phyloP scores from a whole-genome alignment of 2,329 filamentous ascomycete species.

The Macrophomina pseudophaseolina region DNA sequence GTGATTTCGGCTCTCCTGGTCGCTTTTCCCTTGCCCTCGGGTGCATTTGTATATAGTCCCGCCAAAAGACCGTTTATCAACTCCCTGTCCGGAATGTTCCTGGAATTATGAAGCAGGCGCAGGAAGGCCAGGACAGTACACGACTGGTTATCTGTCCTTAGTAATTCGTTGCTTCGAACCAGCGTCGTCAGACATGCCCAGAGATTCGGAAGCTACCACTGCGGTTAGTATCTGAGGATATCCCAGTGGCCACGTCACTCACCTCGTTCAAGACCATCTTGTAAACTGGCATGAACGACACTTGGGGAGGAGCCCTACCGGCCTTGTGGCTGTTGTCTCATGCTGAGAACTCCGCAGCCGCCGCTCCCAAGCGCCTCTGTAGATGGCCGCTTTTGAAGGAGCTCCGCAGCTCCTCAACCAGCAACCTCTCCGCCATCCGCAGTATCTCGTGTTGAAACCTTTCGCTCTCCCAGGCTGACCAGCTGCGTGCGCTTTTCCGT shows the following conservation, averaged over 20 bases:
- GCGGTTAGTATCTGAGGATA: neutral
- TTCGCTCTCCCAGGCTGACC: neutral
- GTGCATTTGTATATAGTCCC: too few species aligned
- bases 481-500: neutral
- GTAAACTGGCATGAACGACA: neutral
- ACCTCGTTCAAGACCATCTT: neutral
- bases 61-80: neutral
- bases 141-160: neutral
- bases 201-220: neutral
- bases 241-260: neutral
- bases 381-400: neutral
- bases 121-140: neutral
- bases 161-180: neutral
- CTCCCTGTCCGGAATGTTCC: neutral
- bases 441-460: neutral
- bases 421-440: neutral
- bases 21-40: too few species aligned
- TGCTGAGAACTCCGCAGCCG: neutral
- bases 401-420: neutral
- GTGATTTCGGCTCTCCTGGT: too few species aligned
- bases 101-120: neutral
- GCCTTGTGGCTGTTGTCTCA: neutral
- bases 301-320: neutral
- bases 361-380: neutral
- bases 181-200: slow-evolving; percentile 3